These are phyloP conservation scores for Anthoceros angustus DNA, from an alignment of 225 moss, liverwort and hornwort species.

Conservation along the genomic window DNA sequence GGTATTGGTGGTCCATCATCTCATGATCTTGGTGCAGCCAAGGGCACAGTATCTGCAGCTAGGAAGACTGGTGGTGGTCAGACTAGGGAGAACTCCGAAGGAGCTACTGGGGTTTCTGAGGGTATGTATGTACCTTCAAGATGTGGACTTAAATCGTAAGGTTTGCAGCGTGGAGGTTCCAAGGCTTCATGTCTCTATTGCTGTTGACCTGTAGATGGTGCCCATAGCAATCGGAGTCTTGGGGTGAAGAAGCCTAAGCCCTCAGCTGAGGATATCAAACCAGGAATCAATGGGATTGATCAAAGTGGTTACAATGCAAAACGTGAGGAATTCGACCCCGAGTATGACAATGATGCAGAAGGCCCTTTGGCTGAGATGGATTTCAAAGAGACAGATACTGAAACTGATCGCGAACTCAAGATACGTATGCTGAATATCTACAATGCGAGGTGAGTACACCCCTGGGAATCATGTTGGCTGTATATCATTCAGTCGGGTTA, in stretches of 20 bases:
- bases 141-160: too few relatives aligned
- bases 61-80: constrained; percentile 67
- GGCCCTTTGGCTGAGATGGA: constrained; percentile 85
- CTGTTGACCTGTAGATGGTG: constrained; percentile 39
- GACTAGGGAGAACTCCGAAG: constrained; percentile 36
- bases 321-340: constrained; percentile 93
- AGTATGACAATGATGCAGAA: constrained; percentile 89
- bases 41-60: constrained; percentile 39
- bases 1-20: constrained; percentile 37
- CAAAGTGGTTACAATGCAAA: constrained; percentile 67
- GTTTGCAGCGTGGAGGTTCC: too few relatives aligned
- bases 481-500: neutral
- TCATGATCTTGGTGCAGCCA: constrained; percentile 36
- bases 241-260: constrained; percentile 97
- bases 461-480: neutral
- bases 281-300: constrained; percentile 42
- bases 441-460: constrained; percentile 43
- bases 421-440: constrained; percentile 79
- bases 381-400: constrained; percentile 92
- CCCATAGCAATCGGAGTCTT: constrained; percentile 86
- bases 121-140: constrained; percentile 6
- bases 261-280: constrained; percentile 60
- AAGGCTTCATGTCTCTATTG: too few relatives aligned
- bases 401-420: constrained; percentile 83
- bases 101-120: constrained; percentile 14